A percentile compares a stretch with the other conserved stretches of the same genome.
phyloP scores from a whole-genome alignment of 2,329 filamentous ascomycete genomes.

The Colletotrichum lupini region DNA sequence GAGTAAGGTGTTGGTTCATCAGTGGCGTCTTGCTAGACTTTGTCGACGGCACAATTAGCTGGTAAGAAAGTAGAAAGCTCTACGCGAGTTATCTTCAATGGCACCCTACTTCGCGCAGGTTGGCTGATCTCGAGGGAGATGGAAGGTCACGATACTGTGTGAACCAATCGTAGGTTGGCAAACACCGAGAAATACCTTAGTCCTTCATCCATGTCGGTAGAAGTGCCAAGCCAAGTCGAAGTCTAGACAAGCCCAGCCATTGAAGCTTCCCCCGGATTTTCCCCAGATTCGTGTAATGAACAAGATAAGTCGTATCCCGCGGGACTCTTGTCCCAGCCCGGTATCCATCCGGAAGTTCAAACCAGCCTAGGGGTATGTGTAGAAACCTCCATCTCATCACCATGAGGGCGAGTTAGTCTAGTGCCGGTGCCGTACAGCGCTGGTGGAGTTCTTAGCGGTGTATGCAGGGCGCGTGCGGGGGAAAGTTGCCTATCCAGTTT shows the following conservation, averaged over 20 bases:
- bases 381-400: neutral
- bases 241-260: neutral
- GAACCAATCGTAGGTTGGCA: neutral
- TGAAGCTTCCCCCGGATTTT: slow-evolving; percentile 1
- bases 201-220: neutral
- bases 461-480: slow-evolving; percentile 10
- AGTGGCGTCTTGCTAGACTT: neutral
- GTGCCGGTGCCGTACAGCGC: neutral
- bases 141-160: neutral
- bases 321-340: neutral
- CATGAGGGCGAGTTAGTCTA: neutral
- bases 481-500: slow-evolving; percentile 12
- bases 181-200: neutral
- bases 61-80: neutral
- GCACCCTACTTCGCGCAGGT: neutral
- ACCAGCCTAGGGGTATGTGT: slow-evolving; percentile 2
- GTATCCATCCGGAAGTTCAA: neutral
- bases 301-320: neutral
- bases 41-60: neutral
- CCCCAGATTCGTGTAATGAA: neutral
- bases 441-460: slow-evolving; percentile 22
- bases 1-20: neutral
- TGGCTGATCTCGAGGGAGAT: neutral
- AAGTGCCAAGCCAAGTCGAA: neutral
- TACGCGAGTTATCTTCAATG: neutral